Evolutionary conservation across 2,329 filamentous ascomycete species (phyloP).

Genomic region (Harringtonia lauricola): DNA sequence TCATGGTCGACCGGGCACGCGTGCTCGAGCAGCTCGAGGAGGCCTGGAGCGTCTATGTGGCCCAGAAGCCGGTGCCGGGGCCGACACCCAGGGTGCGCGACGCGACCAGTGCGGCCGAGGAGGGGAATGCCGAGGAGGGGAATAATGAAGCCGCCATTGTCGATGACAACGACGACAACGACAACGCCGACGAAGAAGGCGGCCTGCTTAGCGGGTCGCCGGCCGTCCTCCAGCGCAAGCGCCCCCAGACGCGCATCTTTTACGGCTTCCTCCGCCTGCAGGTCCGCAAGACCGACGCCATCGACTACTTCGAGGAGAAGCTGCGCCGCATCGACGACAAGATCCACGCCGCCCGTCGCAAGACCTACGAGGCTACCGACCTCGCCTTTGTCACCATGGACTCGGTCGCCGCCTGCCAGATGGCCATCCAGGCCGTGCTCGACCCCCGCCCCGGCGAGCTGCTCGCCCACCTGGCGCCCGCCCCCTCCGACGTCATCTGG

Average conservation of each 20-base stretch:
- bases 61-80: conserved; percentile 31
- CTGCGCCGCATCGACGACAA: conserved; percentile 68
- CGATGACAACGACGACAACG: conserved; percentile 21
- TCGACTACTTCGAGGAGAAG: conserved; percentile 88
- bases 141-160: neutral
- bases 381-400: conserved; percentile 97
- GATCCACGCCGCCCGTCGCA: conserved; percentile 58
- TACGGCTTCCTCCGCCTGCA: conserved; percentile 66
- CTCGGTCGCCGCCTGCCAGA: conserved; percentile 82
- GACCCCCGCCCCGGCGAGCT: conserved; percentile 82
- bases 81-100: neutral
- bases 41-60: conserved; percentile 70
- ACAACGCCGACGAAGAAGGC: conserved; percentile 42
- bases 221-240: conserved; percentile 25
- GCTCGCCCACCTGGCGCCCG: conserved; percentile 74
- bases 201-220: conserved; percentile 37
- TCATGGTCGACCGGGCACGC: conserved; percentile 56
- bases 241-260: conserved; percentile 64
- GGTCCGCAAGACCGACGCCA: conserved; percentile 70
- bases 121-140: neutral
- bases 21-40: conserved; percentile 67
- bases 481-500: conserved; percentile 92
- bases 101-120: too few relatives aligned
- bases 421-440: conserved; percentile 90
- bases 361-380: conserved; percentile 66